Percentiles rank a stretch among this genome's conserved stretches.
Evolutionary conservation across 768 basidiomycete species (phyloP).

Genomic region (Collybia nuda): DNA sequence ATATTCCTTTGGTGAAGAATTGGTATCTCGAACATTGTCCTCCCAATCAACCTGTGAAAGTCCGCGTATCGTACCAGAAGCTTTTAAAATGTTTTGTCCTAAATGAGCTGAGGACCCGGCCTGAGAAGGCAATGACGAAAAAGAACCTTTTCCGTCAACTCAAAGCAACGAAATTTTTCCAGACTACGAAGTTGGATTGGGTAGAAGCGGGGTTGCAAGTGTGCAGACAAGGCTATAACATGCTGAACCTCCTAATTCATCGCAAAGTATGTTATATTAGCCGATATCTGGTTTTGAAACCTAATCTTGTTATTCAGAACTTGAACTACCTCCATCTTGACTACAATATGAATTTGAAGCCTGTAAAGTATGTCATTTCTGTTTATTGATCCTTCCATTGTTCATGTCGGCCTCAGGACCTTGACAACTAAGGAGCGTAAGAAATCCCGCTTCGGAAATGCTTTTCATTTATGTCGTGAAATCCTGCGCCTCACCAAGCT

Average conservation of each 20-base stretch:
- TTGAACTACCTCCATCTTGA: conserved; percentile 93
- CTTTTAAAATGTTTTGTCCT: conserved; percentile 93
- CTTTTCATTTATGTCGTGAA: conserved; percentile 97
- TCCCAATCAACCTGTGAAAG: conserved; percentile 93
- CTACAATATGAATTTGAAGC: conserved; percentile 99
- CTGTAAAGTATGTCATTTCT: conserved; percentile 62
- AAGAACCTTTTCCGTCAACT: conserved; percentile 94
- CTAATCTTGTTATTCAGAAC: conserved; percentile 47
- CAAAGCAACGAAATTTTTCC: conserved; percentile 99
- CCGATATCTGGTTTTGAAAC: not conserved
- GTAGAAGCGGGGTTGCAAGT: conserved; percentile 99
- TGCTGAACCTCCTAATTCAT: conserved; percentile 98
- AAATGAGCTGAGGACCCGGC: conserved; percentile 86
- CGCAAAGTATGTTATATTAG: conserved; percentile 68
- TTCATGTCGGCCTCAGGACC: conserved; percentile 54
- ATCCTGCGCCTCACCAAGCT: conserved; percentile 97
- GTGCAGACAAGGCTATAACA: conserved; percentile 98
- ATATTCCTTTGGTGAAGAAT: conserved; percentile 93
- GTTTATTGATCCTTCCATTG: not conserved
- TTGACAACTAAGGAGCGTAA: conserved; percentile 99
- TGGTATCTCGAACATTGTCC: conserved; percentile 99
- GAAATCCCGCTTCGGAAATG: conserved; percentile 99
- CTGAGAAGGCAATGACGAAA: conserved; percentile 97
- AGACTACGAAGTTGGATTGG: conserved; percentile 97
- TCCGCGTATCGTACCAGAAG: conserved; percentile 99